Evolutionary conservation across 768 basidiomycete species (phyloP).

Genomic region (Naganishia kalamii): DNA sequence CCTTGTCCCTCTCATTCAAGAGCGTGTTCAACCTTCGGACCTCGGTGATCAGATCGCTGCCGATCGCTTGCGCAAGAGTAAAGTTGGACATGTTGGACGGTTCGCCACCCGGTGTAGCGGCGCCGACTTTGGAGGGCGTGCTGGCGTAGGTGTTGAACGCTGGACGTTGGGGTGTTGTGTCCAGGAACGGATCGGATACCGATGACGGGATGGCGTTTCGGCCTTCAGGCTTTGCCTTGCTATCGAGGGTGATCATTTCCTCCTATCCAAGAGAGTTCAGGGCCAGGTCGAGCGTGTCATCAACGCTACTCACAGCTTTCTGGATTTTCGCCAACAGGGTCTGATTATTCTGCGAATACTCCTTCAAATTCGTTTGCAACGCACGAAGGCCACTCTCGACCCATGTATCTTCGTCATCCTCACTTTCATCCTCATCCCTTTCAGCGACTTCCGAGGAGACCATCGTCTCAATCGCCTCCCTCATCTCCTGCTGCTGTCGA

Average conservation of each 20-base stretch:
- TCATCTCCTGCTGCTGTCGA: conserved; percentile 52
- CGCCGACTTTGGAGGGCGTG: background rate
- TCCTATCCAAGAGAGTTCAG: background rate
- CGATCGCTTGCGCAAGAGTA: conserved; percentile 6
- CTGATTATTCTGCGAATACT: conserved; percentile 15
- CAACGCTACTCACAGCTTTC: conserved; percentile 12
- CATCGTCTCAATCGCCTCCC: conserved; percentile 82
- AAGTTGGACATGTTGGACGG: conserved; percentile 6
- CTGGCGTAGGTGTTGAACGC: conserved; percentile 9
- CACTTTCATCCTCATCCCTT: conserved; percentile 58
- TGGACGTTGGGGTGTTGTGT: background rate
- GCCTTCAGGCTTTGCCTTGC: background rate
- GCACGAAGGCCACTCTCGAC: conserved; percentile 53
- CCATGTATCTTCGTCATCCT: conserved; percentile 45
- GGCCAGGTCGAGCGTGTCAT: background rate
- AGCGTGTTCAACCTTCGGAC: conserved; percentile 11
- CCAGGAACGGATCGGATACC: conserved; percentile 9
- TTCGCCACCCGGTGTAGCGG: conserved; percentile 4
- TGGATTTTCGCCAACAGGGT: conserved; percentile 14
- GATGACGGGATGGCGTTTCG: background rate
- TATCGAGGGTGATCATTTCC: conserved; percentile 12
- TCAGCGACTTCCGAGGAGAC: conserved; percentile 67
- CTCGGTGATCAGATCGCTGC: conserved; percentile 17
- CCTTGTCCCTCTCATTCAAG: conserved; percentile 16
- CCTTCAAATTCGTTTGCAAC: conserved; percentile 3